These are phyloP conservation scores for Triticum dicoccoides DNA, from an alignment of 176 grass and related monocot species.

Conservation along the genomic window DNA sequence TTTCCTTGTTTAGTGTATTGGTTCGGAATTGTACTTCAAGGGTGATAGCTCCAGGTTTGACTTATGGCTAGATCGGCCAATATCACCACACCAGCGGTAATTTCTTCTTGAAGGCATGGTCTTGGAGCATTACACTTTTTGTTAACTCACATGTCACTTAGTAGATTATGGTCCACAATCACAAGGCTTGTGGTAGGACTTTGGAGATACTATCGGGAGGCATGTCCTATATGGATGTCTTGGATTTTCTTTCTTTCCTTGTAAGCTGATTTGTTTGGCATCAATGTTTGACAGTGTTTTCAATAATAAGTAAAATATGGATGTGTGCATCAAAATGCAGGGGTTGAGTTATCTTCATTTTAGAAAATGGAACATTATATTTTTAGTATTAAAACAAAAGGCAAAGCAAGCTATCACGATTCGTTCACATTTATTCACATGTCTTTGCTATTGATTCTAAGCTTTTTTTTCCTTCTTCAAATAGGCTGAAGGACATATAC, in stretches of 20 bases:
- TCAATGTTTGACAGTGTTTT: too few relatives aligned
- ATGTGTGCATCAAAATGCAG: too few relatives aligned
- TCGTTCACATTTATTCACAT: too few relatives aligned
- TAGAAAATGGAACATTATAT: too few relatives aligned
- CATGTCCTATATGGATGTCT: not conserved
- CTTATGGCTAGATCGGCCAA: not conserved
- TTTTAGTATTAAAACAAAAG: too few relatives aligned
- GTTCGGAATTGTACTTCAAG: not conserved
- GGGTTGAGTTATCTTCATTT: too few relatives aligned
- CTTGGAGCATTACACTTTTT: not conserved
- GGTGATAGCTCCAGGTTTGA: not conserved
- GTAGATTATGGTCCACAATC: not conserved
- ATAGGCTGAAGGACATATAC: too few relatives aligned
- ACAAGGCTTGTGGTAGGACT: not conserved
- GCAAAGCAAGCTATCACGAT: too few relatives aligned
- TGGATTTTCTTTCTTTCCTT: not conserved
- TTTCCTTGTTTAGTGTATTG: not conserved
- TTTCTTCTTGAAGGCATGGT: not conserved
- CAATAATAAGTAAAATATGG: too few relatives aligned
- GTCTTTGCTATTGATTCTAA: too few relatives aligned
- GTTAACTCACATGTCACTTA: not conserved
- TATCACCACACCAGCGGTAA: not conserved
- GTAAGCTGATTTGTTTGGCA: not conserved
- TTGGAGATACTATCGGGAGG: not conserved
- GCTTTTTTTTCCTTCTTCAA: too few relatives aligned